Base-by-base conservation (phyloP, 139 green algal genomes). In the Chlorokybus atmophyticus region DNA sequence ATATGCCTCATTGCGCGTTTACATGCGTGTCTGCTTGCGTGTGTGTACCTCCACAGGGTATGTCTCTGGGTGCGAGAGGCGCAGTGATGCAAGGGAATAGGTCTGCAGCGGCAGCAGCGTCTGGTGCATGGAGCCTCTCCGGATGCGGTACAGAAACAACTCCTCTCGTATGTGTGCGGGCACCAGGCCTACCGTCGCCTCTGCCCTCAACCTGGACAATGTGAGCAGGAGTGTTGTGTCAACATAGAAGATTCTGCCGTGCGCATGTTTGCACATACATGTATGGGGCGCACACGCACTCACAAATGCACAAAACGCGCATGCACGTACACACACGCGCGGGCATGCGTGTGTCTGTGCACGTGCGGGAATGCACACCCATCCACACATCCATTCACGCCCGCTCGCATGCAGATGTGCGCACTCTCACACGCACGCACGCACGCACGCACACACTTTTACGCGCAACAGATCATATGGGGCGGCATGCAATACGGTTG, bases 111-210 rank as follows among this genome's bases (percentile, higher is more conserved):
- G 35, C 50, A 66, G 39, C 29, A 72, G 51, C 27, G 28, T 62
- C 57, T 68, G 64, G 51, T 72, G 64, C 64, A 72, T 72, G 10
- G 59, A 69, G 25, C 29, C n/a, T 0, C 17, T 19, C 3, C 64
- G 47, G 21, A 72, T 72, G 21, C 64, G 59, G 28, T 67, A 67
- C 24, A 41, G 35, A 40, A 72, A 72, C 26, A 64, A 14, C 4
- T 70, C 62, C 59, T 72, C 56, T 14, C 31, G 35, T 7, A 72
- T 57, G 47, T 68, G 50, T 14, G 25, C 24, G 8, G 64, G 64
- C 14, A 28, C 7, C 21, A 72, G 60, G 17, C 44, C 57, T 3
- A 53, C 19, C 7, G n/a, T 17, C 30, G 51, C 8, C 40, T 71
- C 57, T 35, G 62, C 62, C 28, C 19, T 24, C 19, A 71, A 64